Evolutionary conservation across 345 rosid genomes (phyloP).

Genomic region (Brassica cretica): DNA sequence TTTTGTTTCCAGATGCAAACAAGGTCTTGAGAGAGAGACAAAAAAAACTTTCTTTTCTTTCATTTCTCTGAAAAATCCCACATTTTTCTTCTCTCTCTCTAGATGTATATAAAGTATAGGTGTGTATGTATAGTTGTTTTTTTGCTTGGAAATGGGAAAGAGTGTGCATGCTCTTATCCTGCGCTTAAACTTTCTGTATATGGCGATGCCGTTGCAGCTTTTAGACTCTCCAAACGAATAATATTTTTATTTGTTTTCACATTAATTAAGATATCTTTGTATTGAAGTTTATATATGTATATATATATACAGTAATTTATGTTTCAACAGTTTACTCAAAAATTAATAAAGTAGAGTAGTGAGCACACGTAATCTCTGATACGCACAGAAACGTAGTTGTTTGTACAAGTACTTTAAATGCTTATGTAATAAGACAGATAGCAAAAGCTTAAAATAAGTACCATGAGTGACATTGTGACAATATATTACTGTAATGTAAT

Average conservation of each 20-base stretch:
- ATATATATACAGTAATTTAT: neutral
- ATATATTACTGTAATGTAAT: neutral
- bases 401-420: constrained; percentile 41
- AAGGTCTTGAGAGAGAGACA: constrained; percentile 26
- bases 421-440: constrained; percentile 28
- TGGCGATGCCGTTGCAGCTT: constrained; percentile 87
- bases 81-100: constrained; percentile 34
- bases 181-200: constrained; percentile 62
- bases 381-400: constrained; percentile 41
- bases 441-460: constrained; percentile 16
- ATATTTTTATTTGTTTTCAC: constrained; percentile 16
- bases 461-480: constrained; percentile 14
- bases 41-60: constrained; percentile 1
- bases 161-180: constrained; percentile 69
- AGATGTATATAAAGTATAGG: constrained; percentile 10
- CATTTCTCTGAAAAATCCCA: constrained; percentile 16
- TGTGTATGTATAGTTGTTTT: constrained; percentile 20
- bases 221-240: constrained; percentile 45
- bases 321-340: constrained; percentile 42
- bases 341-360: constrained; percentile 43
- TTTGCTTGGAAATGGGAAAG: constrained; percentile 54
- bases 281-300: neutral
- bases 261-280: constrained; percentile 10
- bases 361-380: constrained; percentile 58
- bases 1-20: constrained; percentile 35